Base-by-base conservation (phyloP, 306 rosid genomes). In the Vachellia pachyceras region DNA sequence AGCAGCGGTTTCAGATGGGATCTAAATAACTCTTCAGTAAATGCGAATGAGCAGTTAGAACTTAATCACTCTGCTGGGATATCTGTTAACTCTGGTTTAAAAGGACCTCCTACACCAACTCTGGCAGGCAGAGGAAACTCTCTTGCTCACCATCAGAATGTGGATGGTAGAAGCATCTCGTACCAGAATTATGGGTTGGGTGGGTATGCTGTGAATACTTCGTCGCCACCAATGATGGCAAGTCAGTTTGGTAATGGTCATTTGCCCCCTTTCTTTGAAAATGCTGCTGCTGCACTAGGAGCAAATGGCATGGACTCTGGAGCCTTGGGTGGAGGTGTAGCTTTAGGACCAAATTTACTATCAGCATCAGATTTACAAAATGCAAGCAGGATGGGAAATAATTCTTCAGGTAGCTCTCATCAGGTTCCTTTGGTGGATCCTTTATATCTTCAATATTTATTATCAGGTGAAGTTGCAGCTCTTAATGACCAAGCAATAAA, bases 391-490 rank as follows among this genome's bases (percentile, higher is more conserved):
- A 42, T 90, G 72, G 97, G 95, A 57, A 85, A 84, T 84, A 92
- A 85, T 23, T 69, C 90, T 78, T 75, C 88, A 1, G 93, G 94
- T 75, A 74, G 81, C 73, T 63, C 89, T 83, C 86, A 90, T 86
- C 97, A 91, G 79, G 77, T 88, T 3, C 93, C 94, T 15, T 84
- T 77, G 84, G 79, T 92, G 22, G 98, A 95, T 78, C 98, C 99
- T 41, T 77, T 85, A 82, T 89, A 88, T 89, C 89, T 88, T 80
- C 97, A 88, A 70, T 91, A 93, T 85, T 74, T 95, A 77, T 83
- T 94, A 88, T 73, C 97, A 29, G 84, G 92, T 3, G 99, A 95
- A 68, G 86, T 87, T 89, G 93, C 86, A 69, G 94, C 97, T 35
- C 85, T 91, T 70, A 92, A 86, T 72, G 97, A 91, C 39, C 88